These are phyloP conservation scores for Aspergillus kassunensis DNA, from an alignment of 495 filamentous ascomycete genomes.

Conservation along the genomic window DNA sequence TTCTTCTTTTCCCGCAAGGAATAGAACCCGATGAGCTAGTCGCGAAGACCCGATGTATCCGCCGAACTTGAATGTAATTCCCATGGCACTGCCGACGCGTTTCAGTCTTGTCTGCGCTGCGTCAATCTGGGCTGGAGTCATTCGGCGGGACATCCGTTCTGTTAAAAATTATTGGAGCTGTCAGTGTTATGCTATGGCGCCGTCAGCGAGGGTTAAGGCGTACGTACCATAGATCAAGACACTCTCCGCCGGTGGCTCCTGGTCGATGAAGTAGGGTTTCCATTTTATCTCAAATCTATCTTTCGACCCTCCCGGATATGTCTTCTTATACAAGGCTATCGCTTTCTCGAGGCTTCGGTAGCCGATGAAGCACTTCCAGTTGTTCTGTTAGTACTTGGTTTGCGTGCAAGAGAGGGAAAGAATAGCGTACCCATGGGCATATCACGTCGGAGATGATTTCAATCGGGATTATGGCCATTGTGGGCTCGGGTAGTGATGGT, in stretches of 20 bases:
- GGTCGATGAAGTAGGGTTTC: slow-evolving; percentile 65
- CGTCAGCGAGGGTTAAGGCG: too few relatives aligned
- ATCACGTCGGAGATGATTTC: slow-evolving; percentile 62
- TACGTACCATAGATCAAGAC: slow-evolving; percentile 13
- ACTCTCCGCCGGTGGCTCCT: slow-evolving; percentile 43
- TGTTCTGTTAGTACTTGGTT: neutral
- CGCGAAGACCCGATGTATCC: slow-evolving; percentile 23
- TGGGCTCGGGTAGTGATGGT: neutral
- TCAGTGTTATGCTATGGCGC: neutral
- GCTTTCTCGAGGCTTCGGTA: slow-evolving; percentile 58
- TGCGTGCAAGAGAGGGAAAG: neutral
- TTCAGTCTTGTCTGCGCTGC: slow-evolving; percentile 16
- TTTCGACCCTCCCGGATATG: slow-evolving; percentile 45
- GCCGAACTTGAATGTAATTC: slow-evolving; percentile 21
- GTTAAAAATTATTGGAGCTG: neutral
- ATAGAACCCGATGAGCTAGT: slow-evolving; percentile 16
- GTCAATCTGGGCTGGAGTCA: slow-evolving; percentile 13
- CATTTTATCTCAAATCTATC: slow-evolving; percentile 58
- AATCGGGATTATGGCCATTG: slow-evolving; percentile 63
- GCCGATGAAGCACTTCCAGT: slow-evolving; percentile 61
- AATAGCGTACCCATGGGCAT: slow-evolving; percentile 57
- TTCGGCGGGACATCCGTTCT: slow-evolving; percentile 22
- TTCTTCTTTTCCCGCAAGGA: neutral
- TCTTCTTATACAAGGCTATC: slow-evolving; percentile 54
- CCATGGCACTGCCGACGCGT: slow-evolving; percentile 8